phyloP scores from a whole-genome alignment of 768 basidiomycete genomes.

The Exsudoporus frostii region DNA sequence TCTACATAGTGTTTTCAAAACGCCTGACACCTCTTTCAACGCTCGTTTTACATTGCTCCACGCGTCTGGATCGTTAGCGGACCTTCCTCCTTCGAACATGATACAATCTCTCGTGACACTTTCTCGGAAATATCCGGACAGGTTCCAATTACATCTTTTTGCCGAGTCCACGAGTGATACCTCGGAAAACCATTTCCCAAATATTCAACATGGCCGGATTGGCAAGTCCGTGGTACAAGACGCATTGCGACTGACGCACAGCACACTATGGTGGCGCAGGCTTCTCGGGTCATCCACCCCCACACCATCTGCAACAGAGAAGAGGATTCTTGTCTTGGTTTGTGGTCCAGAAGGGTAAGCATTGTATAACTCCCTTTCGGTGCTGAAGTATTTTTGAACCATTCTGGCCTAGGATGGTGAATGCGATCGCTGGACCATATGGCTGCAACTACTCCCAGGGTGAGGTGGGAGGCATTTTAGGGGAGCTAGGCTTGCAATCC shows the following conservation, averaged over 20 bases:
- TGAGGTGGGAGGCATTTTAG: conserved; percentile 60
- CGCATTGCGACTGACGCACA: conserved; percentile 33
- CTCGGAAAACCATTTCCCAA: conserved; percentile 14
- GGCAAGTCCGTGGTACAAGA: conserved; percentile 45
- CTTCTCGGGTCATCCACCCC: conserved; percentile 16
- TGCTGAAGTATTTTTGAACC: not conserved
- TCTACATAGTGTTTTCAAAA: conserved; percentile 50
- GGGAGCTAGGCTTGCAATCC: conserved; percentile 57
- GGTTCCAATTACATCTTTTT: conserved; percentile 57
- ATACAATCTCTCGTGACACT: conserved; percentile 50
- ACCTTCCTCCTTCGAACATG: conserved; percentile 67
- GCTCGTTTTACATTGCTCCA: conserved; percentile 75
- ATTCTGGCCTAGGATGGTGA: conserved; percentile 58
- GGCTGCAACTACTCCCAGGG: conserved; percentile 78
- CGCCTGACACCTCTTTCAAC: conserved; percentile 21
- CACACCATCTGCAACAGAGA: conserved; percentile 21
- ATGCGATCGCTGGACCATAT: conserved; percentile 69
- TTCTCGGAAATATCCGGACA: conserved; percentile 50
- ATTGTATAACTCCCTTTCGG: not conserved
- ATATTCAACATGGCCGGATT: conserved; percentile 52
- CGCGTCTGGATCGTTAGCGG: conserved; percentile 55
- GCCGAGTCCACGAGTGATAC: conserved; percentile 45
- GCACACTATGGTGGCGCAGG: conserved; percentile 30
- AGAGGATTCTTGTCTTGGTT: conserved; percentile 62
- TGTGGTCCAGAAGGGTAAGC: conserved; percentile 84